Conservation (phyloP, 768 basidiomycete genomes). For the Mycena epipterygia region DNA sequence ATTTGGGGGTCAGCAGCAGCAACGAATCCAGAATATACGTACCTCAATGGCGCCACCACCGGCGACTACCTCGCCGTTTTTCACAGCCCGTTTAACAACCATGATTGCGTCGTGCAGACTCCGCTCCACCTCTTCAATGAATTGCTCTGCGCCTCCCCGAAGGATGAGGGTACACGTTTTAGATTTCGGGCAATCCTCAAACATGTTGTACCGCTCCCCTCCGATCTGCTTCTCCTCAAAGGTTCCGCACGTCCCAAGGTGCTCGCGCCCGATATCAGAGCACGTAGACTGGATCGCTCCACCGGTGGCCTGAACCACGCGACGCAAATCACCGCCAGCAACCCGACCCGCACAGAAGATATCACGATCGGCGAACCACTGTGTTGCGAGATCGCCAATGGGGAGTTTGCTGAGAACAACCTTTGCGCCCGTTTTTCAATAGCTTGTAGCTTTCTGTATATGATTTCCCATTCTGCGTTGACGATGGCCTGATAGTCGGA, state of each 20-base stretch:
- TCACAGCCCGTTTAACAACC: conserved; percentile 98
- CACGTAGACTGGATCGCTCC: conserved; percentile 96
- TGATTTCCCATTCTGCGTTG: conserved; percentile 99
- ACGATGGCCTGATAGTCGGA: conserved; percentile 99
- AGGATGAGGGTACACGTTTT: conserved; percentile 96
- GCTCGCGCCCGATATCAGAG: conserved; percentile 89
- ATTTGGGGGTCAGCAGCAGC: conserved; percentile 4
- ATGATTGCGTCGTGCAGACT: conserved; percentile 99
- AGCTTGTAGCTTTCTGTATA: conserved; percentile 96
- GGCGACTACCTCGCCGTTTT: conserved; percentile 96
- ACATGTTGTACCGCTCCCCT: conserved; percentile 96
- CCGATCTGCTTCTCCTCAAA: conserved; percentile 98
- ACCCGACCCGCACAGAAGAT: conserved; percentile 99
- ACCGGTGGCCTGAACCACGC: conserved; percentile 96
- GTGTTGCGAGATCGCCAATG: conserved; percentile 98
- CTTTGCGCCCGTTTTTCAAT: conserved; percentile 96
- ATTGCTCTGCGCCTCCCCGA: conserved; percentile 97
- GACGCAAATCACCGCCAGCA: conserved; percentile 87
- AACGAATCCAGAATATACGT: conserved; percentile 32
- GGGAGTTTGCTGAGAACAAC: conserved; percentile 98
- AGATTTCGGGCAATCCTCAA: conserved; percentile 92
- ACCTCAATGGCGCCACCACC: conserved; percentile 99
- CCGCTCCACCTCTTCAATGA: conserved; percentile 98
- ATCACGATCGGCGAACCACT: conserved; percentile 99
- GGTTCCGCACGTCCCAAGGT: conserved; percentile 92